Evolutionary conservation across 768 basidiomycete genomes (phyloP).

Genomic region (Mycena belliarum): DNA sequence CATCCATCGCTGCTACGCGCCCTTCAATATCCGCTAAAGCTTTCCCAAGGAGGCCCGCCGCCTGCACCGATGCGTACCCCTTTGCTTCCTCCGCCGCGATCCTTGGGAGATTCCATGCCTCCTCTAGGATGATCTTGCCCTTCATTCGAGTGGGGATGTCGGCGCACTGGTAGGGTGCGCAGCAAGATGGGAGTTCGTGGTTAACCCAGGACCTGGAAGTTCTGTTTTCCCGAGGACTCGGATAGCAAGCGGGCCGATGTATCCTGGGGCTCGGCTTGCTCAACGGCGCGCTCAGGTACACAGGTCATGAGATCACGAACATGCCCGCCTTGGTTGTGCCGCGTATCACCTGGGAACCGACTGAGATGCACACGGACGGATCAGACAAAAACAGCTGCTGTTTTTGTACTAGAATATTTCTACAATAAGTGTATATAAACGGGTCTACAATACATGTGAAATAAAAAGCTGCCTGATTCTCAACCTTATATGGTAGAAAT

Average conservation of each 20-base stretch:
- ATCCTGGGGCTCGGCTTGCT: not conserved
- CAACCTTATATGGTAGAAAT: too few relatives aligned
- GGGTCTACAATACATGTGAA: too few relatives aligned
- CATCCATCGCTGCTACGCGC: constrained; percentile 21
- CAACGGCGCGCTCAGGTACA: not conserved
- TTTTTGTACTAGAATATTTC: too few relatives aligned
- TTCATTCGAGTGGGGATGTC: constrained; percentile 4
- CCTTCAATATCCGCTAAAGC: constrained; percentile 21
- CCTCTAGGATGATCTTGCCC: constrained; percentile 25
- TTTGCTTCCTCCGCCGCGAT: constrained; percentile 18
- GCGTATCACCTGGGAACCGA: too few relatives aligned
- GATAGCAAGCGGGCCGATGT: not conserved
- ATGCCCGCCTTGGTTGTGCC: too few relatives aligned
- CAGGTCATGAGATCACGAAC: not conserved
- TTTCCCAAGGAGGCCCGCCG: constrained; percentile 13
- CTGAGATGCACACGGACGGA: too few relatives aligned
- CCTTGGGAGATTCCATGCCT: constrained; percentile 22
- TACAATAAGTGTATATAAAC: too few relatives aligned
- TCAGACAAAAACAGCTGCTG: too few relatives aligned
- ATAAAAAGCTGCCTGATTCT: too few relatives aligned
- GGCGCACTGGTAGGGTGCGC: too few relatives aligned
- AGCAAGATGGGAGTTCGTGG: not conserved
- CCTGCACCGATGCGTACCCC: constrained; percentile 17
- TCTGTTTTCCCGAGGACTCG: constrained; percentile 2
- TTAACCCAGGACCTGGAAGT: not conserved